Base-by-base conservation (phyloP, 805 yeast species). In the Kodamaea leandrae region DNA sequence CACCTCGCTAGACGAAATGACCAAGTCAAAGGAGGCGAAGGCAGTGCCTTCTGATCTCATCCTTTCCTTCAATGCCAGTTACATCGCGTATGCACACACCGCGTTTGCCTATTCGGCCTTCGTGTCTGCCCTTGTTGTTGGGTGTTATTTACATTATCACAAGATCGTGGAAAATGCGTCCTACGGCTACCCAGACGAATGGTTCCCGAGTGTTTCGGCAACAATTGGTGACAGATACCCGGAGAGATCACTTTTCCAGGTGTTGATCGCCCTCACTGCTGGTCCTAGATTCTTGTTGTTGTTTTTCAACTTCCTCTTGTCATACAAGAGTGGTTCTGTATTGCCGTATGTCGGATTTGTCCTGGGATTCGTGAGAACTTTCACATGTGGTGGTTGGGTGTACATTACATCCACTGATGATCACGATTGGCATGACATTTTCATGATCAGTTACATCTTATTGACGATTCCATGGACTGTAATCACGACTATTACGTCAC, bases 321-420 rank as follows among this genome's bases (percentile, higher is more conserved):
- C 72, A 46, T 63, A 64, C 62, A 65, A 50, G 41, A 47, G 55
- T 10, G 49, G 63, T 36, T 61, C 72, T 0, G 49, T 60, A 44
- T 45, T 66, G 40, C 68, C 78, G 9, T 60, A 55, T 41, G 47
- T 71, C 46, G 74, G 74, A 30, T 45, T 81, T n/a, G 35, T 76
- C 2, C 56, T 78, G 4, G 99, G 99, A n/a, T 45, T 86, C 2
- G 40, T 86, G n/a, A 79, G 99, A 63, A 93, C 99, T 0, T 76
- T 93, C 42, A 83, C 96, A 2, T 93, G 98, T 57, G 99, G 99
- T 57, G 98, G 98, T 9, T 93, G 98, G 97, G 96, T 95, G 6
- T 93, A 93, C 58, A 85, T 93, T 48, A 93, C 99, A 1, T 86
- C 96, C 5, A 88, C 97, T 1, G 99, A 93, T 61, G 96, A 93